phyloP scores from a whole-genome alignment of 768 basidiomycete genomes.

The Russula sp. region DNA sequence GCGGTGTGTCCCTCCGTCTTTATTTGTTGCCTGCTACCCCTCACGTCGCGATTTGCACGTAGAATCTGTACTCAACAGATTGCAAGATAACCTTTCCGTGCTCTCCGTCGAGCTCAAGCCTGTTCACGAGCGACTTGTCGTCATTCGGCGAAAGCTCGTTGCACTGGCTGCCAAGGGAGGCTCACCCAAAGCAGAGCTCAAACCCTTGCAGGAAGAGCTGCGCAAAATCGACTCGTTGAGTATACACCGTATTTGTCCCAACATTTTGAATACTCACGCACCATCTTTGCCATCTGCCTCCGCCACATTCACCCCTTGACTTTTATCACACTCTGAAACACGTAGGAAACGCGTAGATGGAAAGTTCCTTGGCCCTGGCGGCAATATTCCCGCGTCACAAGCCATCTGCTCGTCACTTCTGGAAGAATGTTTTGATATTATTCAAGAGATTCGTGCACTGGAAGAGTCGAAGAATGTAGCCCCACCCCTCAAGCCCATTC shows the following conservation, averaged over 20 bases:
- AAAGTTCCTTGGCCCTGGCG: conserved; percentile 89
- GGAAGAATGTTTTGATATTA: conserved; percentile 94
- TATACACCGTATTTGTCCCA: conserved; percentile 28
- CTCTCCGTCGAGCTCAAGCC: conserved; percentile 87
- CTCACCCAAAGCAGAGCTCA: conserved; percentile 77
- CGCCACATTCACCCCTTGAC: conserved; percentile 18
- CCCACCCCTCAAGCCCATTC: conserved; percentile 81
- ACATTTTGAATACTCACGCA: conserved; percentile 1
- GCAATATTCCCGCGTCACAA: conserved; percentile 85
- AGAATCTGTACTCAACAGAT: conserved; percentile 64
- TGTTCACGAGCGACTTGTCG: conserved; percentile 83
- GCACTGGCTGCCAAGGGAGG: conserved; percentile 84
- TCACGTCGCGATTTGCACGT: neutral
- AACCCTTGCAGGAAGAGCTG: conserved; percentile 85
- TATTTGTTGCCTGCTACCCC: neutral
- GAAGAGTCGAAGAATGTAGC: conserved; percentile 87
- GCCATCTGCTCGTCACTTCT: conserved; percentile 86
- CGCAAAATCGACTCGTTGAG: conserved; percentile 95
- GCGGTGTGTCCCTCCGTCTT: conserved; percentile 50
- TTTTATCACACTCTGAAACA: conserved; percentile 15
- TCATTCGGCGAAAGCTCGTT: conserved; percentile 81
- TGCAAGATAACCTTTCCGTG: conserved; percentile 82
- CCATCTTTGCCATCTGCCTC: conserved; percentile 8
- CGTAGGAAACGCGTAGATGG: conserved; percentile 86
- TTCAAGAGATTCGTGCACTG: conserved; percentile 90